These are phyloP conservation scores for Drosera capensis DNA, from an alignment of 148 eudicot genomes.

Conservation along the genomic window DNA sequence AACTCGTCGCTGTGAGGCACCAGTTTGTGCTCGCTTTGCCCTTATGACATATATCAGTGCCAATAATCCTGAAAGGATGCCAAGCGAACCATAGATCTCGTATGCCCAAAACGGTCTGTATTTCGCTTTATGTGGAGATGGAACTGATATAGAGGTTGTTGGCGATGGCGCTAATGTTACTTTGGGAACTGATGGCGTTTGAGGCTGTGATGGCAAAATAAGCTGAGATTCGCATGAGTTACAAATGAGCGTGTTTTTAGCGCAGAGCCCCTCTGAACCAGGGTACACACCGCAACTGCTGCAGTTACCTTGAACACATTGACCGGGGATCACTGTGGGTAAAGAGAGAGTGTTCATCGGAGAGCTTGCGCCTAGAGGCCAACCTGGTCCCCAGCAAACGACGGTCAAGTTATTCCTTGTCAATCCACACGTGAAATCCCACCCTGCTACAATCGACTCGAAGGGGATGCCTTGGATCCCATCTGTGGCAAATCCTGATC, in stretches of 20 bases:
- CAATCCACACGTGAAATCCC: constrained; percentile 40
- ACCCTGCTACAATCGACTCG: constrained; percentile 27
- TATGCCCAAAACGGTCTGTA: constrained; percentile 20
- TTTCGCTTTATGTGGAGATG: neutral
- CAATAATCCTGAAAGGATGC: constrained; percentile 21
- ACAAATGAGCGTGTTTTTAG: constrained; percentile 25
- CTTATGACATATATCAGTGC: constrained; percentile 20
- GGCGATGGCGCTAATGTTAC: constrained; percentile 1
- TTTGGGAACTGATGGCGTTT: constrained; percentile 6
- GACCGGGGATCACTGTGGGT: constrained; percentile 32
- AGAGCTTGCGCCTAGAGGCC: constrained; percentile 15
- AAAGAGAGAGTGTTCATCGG: constrained; percentile 12
- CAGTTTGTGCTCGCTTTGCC: constrained; percentile 4
- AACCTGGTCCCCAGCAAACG: constrained; percentile 47
- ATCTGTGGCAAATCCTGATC: constrained; percentile 5
- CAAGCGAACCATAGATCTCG: constrained; percentile 23
- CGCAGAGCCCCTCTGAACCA: constrained; percentile 27
- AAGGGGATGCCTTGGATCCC: constrained; percentile 15
- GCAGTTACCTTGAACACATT: constrained; percentile 27
- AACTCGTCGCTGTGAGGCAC: constrained; percentile 2
- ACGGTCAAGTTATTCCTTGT: constrained; percentile 18
- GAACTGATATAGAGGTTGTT: neutral
- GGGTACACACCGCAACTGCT: constrained; percentile 27
- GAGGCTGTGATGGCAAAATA: constrained; percentile 15
- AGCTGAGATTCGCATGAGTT: constrained; percentile 19